Evolutionary conservation across 1,139 yeast species (phyloP), one percentile per base, ranked within the genome.

Genomic region (Yamadazyma atlantica): DNA sequence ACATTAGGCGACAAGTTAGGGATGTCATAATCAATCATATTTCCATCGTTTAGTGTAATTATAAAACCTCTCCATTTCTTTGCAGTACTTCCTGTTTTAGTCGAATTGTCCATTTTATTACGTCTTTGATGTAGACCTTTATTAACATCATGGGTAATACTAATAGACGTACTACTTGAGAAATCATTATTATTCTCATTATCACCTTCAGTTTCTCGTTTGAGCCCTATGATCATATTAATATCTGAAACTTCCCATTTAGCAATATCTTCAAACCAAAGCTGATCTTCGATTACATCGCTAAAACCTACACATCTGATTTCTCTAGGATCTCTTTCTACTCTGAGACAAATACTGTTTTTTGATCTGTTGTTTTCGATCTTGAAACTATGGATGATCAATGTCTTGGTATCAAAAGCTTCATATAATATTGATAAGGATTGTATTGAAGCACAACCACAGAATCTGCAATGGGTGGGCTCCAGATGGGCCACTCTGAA

Each of bases 321-420:
- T 64, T 88, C 96, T 53, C 95, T 73, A 1, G 92, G 88, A 61
- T 88, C 96, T 73, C 96, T 82, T 60, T 88, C 96, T 27, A 85
- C 95, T 61, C 96, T 78, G 39, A 87, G 63, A 60, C 96, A 88
- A 34, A 88, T 88, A 50, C 79, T 82, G 44, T 79, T 84, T 51
- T 85, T 85, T 4, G 95, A 88, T 42, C 83, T 71, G 53, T 84
- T 85, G 24, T 53, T 55, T 42, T 82, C 87, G 36, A 83, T 78
- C 35, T 75, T 76, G 52, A 80, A 80, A 0, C 94, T 82, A 51
- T 87, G 96, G 58, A 85, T 66, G 6, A 84, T 80, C 34, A 87
- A 65, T 1, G 79, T 75, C 7, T 73, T 73, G 1, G 73, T 66
- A 39, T 77, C 82, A 17, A 61, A 59, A 46, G 82, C 87, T 31